phyloP scores from a whole-genome alignment of 1,284 basidiomycete genomes.

The Ceratobasidium sp. region DNA sequence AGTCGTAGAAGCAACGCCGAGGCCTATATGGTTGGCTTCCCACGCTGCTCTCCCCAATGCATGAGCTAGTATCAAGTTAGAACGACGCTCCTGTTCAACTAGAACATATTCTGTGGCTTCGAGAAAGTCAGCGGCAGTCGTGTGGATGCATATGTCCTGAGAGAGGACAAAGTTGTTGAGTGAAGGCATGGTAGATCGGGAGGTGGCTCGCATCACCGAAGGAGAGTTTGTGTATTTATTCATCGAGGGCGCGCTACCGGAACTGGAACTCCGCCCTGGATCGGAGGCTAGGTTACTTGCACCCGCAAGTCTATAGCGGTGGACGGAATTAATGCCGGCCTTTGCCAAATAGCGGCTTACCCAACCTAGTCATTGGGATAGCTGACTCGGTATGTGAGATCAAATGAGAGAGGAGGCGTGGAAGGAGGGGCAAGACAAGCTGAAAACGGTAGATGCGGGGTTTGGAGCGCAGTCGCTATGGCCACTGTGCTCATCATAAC shows the following conservation, averaged over 20 bases:
- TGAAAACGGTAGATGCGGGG: slow-evolving; percentile 38
- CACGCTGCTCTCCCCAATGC: slow-evolving; percentile 19
- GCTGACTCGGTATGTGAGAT: slow-evolving; percentile 35
- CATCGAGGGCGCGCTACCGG: slow-evolving; percentile 18
- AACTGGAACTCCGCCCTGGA: background rate
- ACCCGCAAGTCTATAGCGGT: slow-evolving; percentile 1
- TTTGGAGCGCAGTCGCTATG: slow-evolving; percentile 28
- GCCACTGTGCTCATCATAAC: slow-evolving; percentile 19
- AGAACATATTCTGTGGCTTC: slow-evolving; percentile 39
- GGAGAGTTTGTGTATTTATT: slow-evolving; percentile 27
- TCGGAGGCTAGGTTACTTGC: slow-evolving; percentile 8
- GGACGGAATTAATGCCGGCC: slow-evolving; percentile 8
- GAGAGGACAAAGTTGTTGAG: background rate
- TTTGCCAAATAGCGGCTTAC: slow-evolving; percentile 25
- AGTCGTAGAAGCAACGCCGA: background rate
- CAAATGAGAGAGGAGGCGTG: slow-evolving; percentile 14
- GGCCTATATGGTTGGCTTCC: slow-evolving; percentile 3
- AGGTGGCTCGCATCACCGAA: slow-evolving; percentile 18
- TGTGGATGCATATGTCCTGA: slow-evolving; percentile 33
- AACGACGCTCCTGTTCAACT: slow-evolving; percentile 24
- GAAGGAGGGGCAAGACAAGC: slow-evolving; percentile 4
- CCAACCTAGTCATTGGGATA: slow-evolving; percentile 24
- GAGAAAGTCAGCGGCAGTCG: slow-evolving; percentile 36
- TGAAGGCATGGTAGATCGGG: slow-evolving; percentile 36
- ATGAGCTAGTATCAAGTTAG: slow-evolving; percentile 35